These are phyloP conservation scores for Aspergillus awamori DNA, from an alignment of 2,329 filamentous ascomycete genomes.

Conservation along the genomic window DNA sequence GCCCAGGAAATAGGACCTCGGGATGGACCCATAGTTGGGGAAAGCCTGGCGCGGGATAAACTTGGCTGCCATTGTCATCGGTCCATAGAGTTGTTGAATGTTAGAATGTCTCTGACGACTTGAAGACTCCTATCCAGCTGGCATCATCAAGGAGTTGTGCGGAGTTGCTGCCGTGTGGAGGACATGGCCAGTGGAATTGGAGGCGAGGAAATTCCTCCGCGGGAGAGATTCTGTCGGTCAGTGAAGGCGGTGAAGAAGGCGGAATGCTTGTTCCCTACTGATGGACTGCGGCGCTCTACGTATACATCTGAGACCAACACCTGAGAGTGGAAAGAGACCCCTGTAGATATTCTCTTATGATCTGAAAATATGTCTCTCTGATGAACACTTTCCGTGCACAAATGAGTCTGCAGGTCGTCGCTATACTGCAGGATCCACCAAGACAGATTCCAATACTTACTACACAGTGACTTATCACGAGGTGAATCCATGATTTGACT, in stretches of 20 bases:
- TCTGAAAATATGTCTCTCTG: too few species aligned
- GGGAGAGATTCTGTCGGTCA: slow-evolving; percentile 1
- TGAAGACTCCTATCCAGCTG: neutral
- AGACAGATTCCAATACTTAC: too few species aligned
- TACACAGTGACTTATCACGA: too few species aligned
- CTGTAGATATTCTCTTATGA: too few species aligned
- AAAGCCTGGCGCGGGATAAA: slow-evolving; percentile 78
- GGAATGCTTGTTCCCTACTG: neutral
- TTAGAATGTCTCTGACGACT: neutral
- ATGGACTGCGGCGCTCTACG: neutral
- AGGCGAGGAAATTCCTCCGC: neutral
- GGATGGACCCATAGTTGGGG: slow-evolving; percentile 72
- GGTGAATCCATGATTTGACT: too few species aligned
- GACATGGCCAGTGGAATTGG: neutral
- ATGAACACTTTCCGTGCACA: too few species aligned
- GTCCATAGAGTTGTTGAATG: neutral
- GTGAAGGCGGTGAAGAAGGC: slow-evolving; percentile 14
- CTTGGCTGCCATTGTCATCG: slow-evolving; percentile 31
- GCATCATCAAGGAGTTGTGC: slow-evolving; percentile 10
- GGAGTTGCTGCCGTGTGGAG: neutral
- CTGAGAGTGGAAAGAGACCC: too few species aligned
- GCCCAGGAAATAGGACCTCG: slow-evolving; percentile 89
- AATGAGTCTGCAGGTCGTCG: too few species aligned
- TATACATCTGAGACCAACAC: too few species aligned
- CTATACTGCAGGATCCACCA: too few species aligned